Evolutionary conservation across 306 rosid species (phyloP), one percentile per base, ranked within the genome.

Genomic region (Glycine latifolia): DNA sequence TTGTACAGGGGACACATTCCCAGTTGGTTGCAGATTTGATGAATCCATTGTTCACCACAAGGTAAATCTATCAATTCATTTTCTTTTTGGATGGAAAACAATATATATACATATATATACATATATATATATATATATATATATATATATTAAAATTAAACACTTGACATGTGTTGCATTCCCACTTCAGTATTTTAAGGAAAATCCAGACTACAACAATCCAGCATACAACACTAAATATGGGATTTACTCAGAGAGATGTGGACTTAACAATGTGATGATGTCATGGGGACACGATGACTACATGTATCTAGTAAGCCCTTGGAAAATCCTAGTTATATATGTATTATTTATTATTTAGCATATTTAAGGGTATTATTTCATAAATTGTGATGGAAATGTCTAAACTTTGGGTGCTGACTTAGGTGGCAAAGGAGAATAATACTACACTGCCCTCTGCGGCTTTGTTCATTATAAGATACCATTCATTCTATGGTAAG

Each of bases 221-320:
- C 80, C 92, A 71, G 71, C 87, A 35, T 89, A 86, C 87, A 90
- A 89, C 79, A 89, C 97, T 50, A 89, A 79, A 79, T 83, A 69
- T 83, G 98, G 98, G 17, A 88, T 86, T 71, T 93, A 93, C 87
- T 81, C 90, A 0, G 87, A 88, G 77, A 87, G 85, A 63, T 89
- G 97, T 79, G 97, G 98, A 65, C 97, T 93, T 16, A 62, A 87
- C 87, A 93, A 89, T 37, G 94, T 92, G 10, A 37, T 92, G 90
- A 92, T 92, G 97, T 94, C 98, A 13, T 94, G 95, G 97, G 98
- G 98, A 58, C 97, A 94, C 15, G 98, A 91, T 77, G 98, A 94
- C 72, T 94, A 94, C 79, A 92, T 94, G 98, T 92, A 92, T 65
- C 78, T 94, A 82, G 98, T 91, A 90, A 61, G 73, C 17, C 67